These are phyloP conservation scores for Tolypocladium tropicale DNA, from an alignment of 2,329 filamentous ascomycete species.

Conservation along the genomic window DNA sequence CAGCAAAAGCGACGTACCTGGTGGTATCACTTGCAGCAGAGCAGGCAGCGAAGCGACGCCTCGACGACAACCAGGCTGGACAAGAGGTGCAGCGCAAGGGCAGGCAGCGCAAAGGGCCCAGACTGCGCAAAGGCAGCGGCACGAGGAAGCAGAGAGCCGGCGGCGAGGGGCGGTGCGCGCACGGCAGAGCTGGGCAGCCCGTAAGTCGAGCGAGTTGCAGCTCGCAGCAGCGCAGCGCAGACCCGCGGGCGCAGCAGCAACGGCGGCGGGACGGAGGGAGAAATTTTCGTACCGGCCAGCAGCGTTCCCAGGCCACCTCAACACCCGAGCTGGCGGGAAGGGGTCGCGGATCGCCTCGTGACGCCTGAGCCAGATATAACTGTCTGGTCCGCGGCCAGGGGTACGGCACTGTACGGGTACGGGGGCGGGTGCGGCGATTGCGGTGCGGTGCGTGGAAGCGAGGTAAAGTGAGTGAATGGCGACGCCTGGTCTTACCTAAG, in stretches of 20 bases:
- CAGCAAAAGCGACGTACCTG: background rate
- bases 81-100: background rate
- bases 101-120: background rate
- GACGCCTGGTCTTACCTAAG: constrained; percentile 22
- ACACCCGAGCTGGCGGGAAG: constrained; percentile 3
- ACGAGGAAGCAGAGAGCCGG: background rate
- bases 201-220: background rate
- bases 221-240: background rate
- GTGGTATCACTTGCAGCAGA: background rate
- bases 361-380: constrained; percentile 5
- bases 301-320: constrained; percentile 6
- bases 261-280: constrained; percentile 9
- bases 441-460: constrained; percentile 9
- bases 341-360: constrained; percentile 4
- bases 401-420: background rate
- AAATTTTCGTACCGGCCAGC: constrained; percentile 21
- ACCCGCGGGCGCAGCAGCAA: background rate
- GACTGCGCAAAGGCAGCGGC: background rate
- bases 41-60: background rate
- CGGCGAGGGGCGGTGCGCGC: background rate
- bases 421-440: constrained; percentile 2
- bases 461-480: constrained; percentile 11
- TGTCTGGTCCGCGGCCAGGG: constrained; percentile 5
- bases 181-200: background rate
- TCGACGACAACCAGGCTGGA: background rate